Conservation (phyloP, 352 stramenopile genomes). For the Thraustochytrium sp. region DNA sequence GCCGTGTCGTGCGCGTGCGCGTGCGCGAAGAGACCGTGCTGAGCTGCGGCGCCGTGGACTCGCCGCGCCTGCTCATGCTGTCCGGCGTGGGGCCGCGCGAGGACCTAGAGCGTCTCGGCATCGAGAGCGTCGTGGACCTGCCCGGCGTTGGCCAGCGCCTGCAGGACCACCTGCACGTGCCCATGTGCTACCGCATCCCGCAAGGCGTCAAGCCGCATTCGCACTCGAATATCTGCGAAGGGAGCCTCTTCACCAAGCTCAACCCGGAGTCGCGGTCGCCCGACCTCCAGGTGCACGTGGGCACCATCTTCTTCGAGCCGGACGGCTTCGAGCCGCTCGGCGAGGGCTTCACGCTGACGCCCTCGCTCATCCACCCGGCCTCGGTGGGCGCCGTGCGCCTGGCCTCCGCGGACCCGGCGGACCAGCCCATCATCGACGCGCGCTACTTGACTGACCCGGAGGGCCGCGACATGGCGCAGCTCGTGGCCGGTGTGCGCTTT, state of each 20-base stretch:
- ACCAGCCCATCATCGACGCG: constrained; percentile 26
- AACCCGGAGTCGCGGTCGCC: neutral
- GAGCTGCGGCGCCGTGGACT: constrained; percentile 61
- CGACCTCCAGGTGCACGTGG: constrained; percentile 13
- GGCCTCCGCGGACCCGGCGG: neutral
- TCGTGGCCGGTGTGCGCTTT: constrained; percentile 26
- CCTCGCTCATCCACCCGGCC: constrained; percentile 21
- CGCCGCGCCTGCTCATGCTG: constrained; percentile 72
- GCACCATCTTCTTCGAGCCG: constrained; percentile 33
- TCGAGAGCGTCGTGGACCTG: neutral
- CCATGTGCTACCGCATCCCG: constrained; percentile 32
- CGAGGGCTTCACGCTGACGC: constrained; percentile 31
- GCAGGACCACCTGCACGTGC: constrained; percentile 41
- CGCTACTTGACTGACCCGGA: constrained; percentile 27
- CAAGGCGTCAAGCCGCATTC: constrained; percentile 8
- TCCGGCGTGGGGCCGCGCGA: constrained; percentile 64
- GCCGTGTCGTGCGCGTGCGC: neutral
- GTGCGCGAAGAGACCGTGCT: constrained; percentile 63
- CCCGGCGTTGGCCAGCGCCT: constrained; percentile 42
- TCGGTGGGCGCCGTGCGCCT: neutral
- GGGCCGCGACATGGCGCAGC: neutral
- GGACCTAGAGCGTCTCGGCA: constrained; percentile 53
- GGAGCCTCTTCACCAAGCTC: constrained; percentile 26
- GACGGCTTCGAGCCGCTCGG: constrained; percentile 21
- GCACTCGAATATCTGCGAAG: constrained; percentile 40